These are phyloP conservation scores for Blastomyces emzantsi DNA, from an alignment of 2,329 filamentous ascomycete species.

Conservation along the genomic window DNA sequence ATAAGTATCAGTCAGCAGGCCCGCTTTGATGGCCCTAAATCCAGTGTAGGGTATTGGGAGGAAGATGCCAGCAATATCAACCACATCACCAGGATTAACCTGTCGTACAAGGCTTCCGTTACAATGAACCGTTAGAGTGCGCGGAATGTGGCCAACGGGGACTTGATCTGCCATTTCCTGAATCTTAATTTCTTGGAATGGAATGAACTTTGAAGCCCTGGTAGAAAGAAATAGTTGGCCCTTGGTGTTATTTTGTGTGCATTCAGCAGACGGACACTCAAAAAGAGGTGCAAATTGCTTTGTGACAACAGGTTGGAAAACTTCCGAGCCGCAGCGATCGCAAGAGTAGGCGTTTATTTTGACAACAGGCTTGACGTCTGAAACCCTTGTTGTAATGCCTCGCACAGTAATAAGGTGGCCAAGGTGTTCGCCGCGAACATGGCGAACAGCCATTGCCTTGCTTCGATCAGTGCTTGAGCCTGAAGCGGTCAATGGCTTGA, in stretches of 20 bases:
- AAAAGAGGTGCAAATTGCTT: constrained; percentile 84
- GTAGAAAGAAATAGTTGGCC: constrained; percentile 90
- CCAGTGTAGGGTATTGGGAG: constrained; percentile 97
- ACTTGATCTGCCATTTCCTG: constrained; percentile 99
- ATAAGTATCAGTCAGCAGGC: constrained; percentile 94
- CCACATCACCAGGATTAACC: constrained; percentile 86
- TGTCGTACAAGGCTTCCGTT: constrained; percentile 77
- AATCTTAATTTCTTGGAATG: constrained; percentile 97
- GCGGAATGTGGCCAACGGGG: constrained; percentile 92
- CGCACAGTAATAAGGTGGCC: constrained; percentile 89
- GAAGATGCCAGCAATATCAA: constrained; percentile 93
- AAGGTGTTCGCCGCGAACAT: constrained; percentile 86
- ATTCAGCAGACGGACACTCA: constrained; percentile 83
- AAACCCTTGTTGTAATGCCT: constrained; percentile 89
- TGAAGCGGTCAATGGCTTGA: constrained; percentile 78
- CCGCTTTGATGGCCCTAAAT: constrained; percentile 92
- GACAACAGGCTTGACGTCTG: constrained; percentile 95
- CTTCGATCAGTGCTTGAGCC: constrained; percentile 52
- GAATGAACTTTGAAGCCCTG: constrained; percentile 91
- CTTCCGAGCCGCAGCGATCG: constrained; percentile 90
- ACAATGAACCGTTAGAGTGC: constrained; percentile 81
- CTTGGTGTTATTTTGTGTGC: constrained; percentile 80
- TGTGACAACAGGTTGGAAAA: constrained; percentile 89
- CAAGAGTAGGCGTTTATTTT: constrained; percentile 97
- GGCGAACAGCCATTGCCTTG: constrained; percentile 76